These are phyloP conservation scores for Mycena epipterygia DNA, from an alignment of 768 basidiomycete species.

Conservation along the genomic window DNA sequence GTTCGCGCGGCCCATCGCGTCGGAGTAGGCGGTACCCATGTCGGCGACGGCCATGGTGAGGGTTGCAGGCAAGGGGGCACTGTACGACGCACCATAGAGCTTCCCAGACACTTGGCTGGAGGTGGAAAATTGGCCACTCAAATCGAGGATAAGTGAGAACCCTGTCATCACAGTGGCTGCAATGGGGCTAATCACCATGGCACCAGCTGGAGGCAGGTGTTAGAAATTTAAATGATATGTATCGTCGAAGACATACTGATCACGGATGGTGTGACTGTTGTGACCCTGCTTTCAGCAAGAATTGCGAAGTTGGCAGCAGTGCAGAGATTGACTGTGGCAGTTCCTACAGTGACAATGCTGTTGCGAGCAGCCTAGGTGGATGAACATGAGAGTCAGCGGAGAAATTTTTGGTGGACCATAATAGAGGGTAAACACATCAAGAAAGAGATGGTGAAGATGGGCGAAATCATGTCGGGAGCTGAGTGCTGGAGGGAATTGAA, in stretches of 20 bases:
- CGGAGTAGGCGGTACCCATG: background rate
- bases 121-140: background rate
- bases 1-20: background rate
- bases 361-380: background rate
- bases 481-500: background rate
- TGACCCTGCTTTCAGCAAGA: background rate
- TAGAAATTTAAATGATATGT: background rate
- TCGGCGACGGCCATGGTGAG: constrained; percentile 4
- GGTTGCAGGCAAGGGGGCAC: background rate
- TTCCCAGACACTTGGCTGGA: background rate
- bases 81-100: background rate
- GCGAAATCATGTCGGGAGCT: background rate
- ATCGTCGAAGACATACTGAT: background rate
- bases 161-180: background rate
- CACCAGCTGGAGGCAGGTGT: background rate
- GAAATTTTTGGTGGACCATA: background rate
- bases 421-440: background rate
- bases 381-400: background rate
- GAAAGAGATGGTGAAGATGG: too few species aligned
- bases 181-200: background rate
- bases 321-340: constrained; percentile 1
- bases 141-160: background rate
- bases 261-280: background rate
- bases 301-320: background rate
- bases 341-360: background rate